Base-by-base conservation (phyloP, 306 rosid species). In the Delonix regia region DNA sequence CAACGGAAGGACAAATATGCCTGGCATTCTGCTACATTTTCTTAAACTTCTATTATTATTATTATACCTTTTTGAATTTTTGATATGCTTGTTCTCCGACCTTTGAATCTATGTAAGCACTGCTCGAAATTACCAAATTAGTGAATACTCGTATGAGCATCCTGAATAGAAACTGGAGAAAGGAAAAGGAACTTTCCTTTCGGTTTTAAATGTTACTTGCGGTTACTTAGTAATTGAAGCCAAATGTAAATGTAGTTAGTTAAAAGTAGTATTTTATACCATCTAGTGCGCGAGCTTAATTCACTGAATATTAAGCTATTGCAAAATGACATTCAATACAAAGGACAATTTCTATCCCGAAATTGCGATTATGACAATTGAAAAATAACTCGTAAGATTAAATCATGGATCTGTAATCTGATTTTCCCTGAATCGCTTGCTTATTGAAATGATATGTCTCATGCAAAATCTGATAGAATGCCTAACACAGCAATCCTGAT, bases 381-480 rank as follows among this genome's bases (percentile, higher is more conserved):
- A 41, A 41, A 41, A 47, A 4, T 0, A 47, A 47, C 57, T 16
- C 16, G 36, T 57, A 30, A 60, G 39, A 68, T 73, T 39, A 33
- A 18, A 55, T 57, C 49, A 44, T 21, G 33, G 41, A 25, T 79
- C 77, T 57, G 45, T 74, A 34, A 70, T 53, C 62, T 75, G 39
- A 13, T 42, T 65, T 80, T 11, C 36, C 39, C 22, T 49, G 64
- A 28, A 57, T 38, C 7, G 27, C 73, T 52, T 71, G 44, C 78
- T 66, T 36, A 47, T 71, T 71, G 73, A 71, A 55, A 75, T 42
- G 73, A 42, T 34, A 56, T 22, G 51, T 51, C 53, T 70, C 66
- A 38, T 38, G 38, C 39, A 42, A 47, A 44, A 73, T 34, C 65
- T 49, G 82, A 60, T 73, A 75, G 80, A 16, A 75, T 76, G 80